Conservation (phyloP, 805 yeast genomes). For the Dipodascopsis tothii region DNA sequence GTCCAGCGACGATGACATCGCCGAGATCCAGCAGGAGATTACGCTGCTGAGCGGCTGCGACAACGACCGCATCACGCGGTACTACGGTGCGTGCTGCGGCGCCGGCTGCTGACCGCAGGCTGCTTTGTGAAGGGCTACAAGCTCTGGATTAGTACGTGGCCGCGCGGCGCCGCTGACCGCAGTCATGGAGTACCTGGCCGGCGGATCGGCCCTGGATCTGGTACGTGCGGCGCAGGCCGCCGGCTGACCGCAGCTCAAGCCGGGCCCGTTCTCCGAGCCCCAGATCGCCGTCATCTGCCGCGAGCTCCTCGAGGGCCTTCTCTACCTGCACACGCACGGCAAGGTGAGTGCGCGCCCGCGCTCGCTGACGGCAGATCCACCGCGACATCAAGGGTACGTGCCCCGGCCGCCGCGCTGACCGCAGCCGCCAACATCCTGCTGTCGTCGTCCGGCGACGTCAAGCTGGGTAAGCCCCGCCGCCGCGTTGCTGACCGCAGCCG, state of each 20-base stretch:
- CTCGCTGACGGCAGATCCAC: conserved; percentile 54
- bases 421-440: conserved; percentile 76
- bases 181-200: conserved; percentile 71
- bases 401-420: too few relatives aligned
- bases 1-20: conserved; percentile 54
- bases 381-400: conserved; percentile 62
- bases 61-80: conserved; percentile 54
- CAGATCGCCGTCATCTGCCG: conserved; percentile 47
- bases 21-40: conserved; percentile 68
- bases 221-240: conserved; percentile 25
- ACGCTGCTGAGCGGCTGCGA: conserved; percentile 60
- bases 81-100: conserved; percentile 37
- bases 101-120: conserved; percentile 28
- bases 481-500: conserved; percentile 43
- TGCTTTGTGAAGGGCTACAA: conserved; percentile 63
- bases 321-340: conserved; percentile 60
- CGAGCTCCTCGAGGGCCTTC: conserved; percentile 53
- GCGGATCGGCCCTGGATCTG: conserved; percentile 66
- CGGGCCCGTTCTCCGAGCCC: conserved; percentile 53
- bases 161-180: neutral
- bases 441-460: conserved; percentile 63
- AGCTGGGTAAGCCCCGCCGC: conserved; percentile 35
- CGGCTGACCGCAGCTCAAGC: conserved; percentile 28
- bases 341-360: conserved; percentile 29
- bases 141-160: conserved; percentile 50